Conservation (phyloP, 495 filamentous ascomycete species). For the Xylaria venustula region DNA sequence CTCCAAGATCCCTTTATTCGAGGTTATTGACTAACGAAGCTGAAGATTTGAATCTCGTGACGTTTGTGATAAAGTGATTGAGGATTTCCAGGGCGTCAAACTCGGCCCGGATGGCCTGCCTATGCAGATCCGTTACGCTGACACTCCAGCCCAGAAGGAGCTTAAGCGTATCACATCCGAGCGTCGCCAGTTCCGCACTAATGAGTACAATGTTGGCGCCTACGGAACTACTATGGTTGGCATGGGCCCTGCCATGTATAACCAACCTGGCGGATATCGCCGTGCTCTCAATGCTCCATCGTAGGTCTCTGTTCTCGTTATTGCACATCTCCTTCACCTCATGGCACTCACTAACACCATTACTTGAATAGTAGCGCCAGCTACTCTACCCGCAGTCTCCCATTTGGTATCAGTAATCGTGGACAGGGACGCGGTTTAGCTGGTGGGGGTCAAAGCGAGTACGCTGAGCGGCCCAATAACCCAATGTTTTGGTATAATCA, state of each 20-base stretch:
- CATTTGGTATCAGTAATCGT: slow-evolving; percentile 16
- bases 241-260: slow-evolving; percentile 45
- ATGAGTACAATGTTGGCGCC: slow-evolving; percentile 81
- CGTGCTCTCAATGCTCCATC: slow-evolving; percentile 17
- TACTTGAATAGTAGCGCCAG: slow-evolving; percentile 21
- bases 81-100: slow-evolving; percentile 71
- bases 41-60: slow-evolving; percentile 81
- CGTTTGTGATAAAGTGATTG: slow-evolving; percentile 81
- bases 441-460: slow-evolving; percentile 10
- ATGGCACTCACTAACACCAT: neutral
- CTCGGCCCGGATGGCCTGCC: slow-evolving; percentile 70
- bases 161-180: slow-evolving; percentile 92
- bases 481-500: neutral
- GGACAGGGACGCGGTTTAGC: slow-evolving; percentile 14
- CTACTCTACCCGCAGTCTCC: slow-evolving; percentile 25
- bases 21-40: slow-evolving; percentile 21
- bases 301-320: neutral
- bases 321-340: neutral
- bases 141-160: slow-evolving; percentile 93
- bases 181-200: slow-evolving; percentile 86
- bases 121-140: slow-evolving; percentile 92
- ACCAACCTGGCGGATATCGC: slow-evolving; percentile 33
- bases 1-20: neutral
- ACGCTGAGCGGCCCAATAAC: slow-evolving; percentile 5
- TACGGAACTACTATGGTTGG: slow-evolving; percentile 55